Conservation (phyloP, 352 stramenopile genomes). For the Halophytophthora polymorphica region DNA sequence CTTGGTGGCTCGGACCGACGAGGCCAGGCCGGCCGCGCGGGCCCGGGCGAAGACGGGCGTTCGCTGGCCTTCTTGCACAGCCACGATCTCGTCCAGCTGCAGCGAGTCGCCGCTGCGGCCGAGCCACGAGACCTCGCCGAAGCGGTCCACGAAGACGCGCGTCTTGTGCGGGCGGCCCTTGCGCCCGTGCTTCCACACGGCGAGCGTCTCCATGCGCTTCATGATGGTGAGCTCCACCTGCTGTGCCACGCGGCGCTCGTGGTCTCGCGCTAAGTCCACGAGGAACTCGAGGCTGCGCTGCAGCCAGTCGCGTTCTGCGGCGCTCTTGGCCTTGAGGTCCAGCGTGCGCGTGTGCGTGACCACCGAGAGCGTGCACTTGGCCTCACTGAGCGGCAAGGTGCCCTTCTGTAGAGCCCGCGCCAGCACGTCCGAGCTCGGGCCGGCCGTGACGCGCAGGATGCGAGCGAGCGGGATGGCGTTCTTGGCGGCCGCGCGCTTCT, state of each 20-base stretch:
- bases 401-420: slow-evolving; percentile 66
- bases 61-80: slow-evolving; percentile 50
- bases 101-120: slow-evolving; percentile 73
- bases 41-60: slow-evolving; percentile 68
- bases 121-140: slow-evolving; percentile 81
- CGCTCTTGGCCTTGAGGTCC: slow-evolving; percentile 68
- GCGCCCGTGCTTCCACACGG: slow-evolving; percentile 77
- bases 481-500: slow-evolving; percentile 49
- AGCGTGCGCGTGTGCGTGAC: slow-evolving; percentile 71
- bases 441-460: slow-evolving; percentile 51
- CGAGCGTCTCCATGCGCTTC: slow-evolving; percentile 72
- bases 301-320: slow-evolving; percentile 74
- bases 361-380: slow-evolving; percentile 75
- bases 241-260: slow-evolving; percentile 68
- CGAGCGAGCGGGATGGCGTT: slow-evolving; percentile 61
- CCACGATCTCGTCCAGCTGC: slow-evolving; percentile 66
- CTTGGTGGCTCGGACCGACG: slow-evolving; percentile 23
- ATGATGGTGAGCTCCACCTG: slow-evolving; percentile 85
- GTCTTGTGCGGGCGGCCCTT: slow-evolving; percentile 81
- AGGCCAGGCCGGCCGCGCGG: slow-evolving; percentile 25
- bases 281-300: slow-evolving; percentile 71
- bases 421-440: slow-evolving; percentile 63
- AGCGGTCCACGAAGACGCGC: slow-evolving; percentile 76
- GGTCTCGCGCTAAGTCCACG: slow-evolving; percentile 63
- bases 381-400: slow-evolving; percentile 48